These are phyloP conservation scores for Fusarium solani-melongenae DNA, from an alignment of 2,329 filamentous ascomycete genomes.

Conservation along the genomic window DNA sequence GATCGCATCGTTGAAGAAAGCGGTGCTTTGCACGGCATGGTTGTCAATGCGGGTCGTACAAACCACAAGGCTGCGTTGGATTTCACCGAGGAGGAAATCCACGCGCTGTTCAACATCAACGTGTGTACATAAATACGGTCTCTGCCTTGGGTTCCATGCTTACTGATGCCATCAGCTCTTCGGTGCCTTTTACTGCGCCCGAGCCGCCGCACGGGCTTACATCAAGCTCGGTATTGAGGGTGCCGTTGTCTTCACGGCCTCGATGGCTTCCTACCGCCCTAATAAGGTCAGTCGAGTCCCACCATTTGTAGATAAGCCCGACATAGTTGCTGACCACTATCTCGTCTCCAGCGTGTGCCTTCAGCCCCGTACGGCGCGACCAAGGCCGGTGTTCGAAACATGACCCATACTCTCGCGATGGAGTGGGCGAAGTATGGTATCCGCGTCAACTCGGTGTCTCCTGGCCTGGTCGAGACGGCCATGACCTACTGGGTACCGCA, in stretches of 20 bases:
- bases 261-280: slow-evolving; percentile 60
- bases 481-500: slow-evolving; percentile 63
- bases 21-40: slow-evolving; percentile 59
- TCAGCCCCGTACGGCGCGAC: slow-evolving; percentile 59
- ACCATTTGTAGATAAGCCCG: too few species aligned
- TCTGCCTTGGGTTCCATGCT: not conserved
- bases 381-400: slow-evolving; percentile 57
- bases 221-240: slow-evolving; percentile 50
- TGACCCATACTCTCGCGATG: slow-evolving; percentile 56
- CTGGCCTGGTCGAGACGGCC: slow-evolving; percentile 56
- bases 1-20: slow-evolving; percentile 52
- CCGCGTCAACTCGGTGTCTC: slow-evolving; percentile 59
- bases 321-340: too few species aligned
- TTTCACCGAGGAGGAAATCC: slow-evolving; percentile 44
- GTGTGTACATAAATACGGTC: not conserved
- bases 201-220: slow-evolving; percentile 57
- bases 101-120: slow-evolving; percentile 51
- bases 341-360: slow-evolving; percentile 41
- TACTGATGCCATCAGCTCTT: slow-evolving; percentile 40
- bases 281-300: slow-evolving; percentile 49
- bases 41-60: slow-evolving; percentile 62
- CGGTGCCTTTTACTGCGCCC: slow-evolving; percentile 58
- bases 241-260: slow-evolving; percentile 57
- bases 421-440: slow-evolving; percentile 60
- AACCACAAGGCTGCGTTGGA: slow-evolving; percentile 64